These are phyloP conservation scores for Athelia sp. DNA, from an alignment of 1,284 basidiomycete genomes.

Conservation along the genomic window DNA sequence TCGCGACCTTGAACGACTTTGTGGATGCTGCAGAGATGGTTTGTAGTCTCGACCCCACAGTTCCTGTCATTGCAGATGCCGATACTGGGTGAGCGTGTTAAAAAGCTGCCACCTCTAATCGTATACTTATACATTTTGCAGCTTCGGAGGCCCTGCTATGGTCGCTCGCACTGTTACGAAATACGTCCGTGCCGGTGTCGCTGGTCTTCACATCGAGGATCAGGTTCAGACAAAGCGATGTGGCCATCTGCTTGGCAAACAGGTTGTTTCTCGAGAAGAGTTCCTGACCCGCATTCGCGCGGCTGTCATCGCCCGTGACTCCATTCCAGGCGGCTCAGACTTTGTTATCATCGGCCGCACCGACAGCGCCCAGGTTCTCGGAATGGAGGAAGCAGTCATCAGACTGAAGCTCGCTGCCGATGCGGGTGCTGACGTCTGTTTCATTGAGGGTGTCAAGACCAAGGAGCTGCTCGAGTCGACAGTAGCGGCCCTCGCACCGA, in stretches of 20 bases:
- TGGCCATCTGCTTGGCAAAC: slow-evolving; percentile 77
- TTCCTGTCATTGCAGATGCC: slow-evolving; percentile 77
- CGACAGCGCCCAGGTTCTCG: slow-evolving; percentile 75
- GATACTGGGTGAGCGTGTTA: slow-evolving; percentile 56
- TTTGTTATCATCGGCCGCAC: slow-evolving; percentile 81
- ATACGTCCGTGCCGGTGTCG: slow-evolving; percentile 69
- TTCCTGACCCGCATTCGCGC: slow-evolving; percentile 74
- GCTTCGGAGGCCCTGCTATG: slow-evolving; percentile 74
- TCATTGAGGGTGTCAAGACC: slow-evolving; percentile 77
- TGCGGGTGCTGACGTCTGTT: slow-evolving; percentile 79
- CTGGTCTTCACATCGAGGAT: slow-evolving; percentile 78
- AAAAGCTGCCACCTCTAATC: slow-evolving; percentile 60
- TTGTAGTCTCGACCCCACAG: slow-evolving; percentile 54
- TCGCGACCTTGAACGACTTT: slow-evolving; percentile 79
- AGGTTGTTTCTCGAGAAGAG: slow-evolving; percentile 69
- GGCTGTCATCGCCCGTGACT: slow-evolving; percentile 67
- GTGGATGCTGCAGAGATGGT: slow-evolving; percentile 63
- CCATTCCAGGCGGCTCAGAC: slow-evolving; percentile 68
- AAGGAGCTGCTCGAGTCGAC: slow-evolving; percentile 61
- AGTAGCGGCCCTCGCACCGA: slow-evolving; percentile 62
- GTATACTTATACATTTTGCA: slow-evolving; percentile 15
- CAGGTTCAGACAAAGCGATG: slow-evolving; percentile 83
- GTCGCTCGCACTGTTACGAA: slow-evolving; percentile 72
- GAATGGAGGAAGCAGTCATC: slow-evolving; percentile 74
- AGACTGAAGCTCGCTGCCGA: slow-evolving; percentile 69